Evolutionary conservation across 768 basidiomycete genomes (phyloP).

Genomic region (Suillus placidus): DNA sequence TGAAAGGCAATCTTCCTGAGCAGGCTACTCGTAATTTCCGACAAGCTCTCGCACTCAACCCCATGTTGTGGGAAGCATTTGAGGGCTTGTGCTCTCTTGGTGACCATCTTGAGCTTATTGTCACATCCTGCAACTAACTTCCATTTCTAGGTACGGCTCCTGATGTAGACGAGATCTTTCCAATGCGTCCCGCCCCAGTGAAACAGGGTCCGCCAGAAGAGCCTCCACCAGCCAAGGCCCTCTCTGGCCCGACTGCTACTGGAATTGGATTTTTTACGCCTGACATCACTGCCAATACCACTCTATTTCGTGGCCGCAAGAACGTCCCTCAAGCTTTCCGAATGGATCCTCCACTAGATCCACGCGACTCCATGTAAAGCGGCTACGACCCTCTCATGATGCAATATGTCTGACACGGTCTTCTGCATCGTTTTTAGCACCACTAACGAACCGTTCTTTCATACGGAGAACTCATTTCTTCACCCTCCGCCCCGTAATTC

Average conservation of each 20-base stretch:
- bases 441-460: slow-evolving; percentile 57
- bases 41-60: slow-evolving; percentile 71
- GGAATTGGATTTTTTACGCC: slow-evolving; percentile 80
- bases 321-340: slow-evolving; percentile 58
- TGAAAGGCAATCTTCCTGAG: slow-evolving; percentile 78
- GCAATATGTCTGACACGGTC: slow-evolving; percentile 10
- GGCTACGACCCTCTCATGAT: neutral
- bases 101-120: slow-evolving; percentile 34
- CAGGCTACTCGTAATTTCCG: slow-evolving; percentile 73
- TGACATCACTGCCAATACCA: slow-evolving; percentile 57
- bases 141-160: slow-evolving; percentile 59
- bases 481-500: slow-evolving; percentile 46
- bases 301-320: slow-evolving; percentile 61
- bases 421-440: slow-evolving; percentile 40
- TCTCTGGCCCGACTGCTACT: slow-evolving; percentile 55
- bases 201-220: slow-evolving; percentile 60
- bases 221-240: slow-evolving; percentile 36
- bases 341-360: slow-evolving; percentile 51
- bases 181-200: slow-evolving; percentile 58
- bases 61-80: slow-evolving; percentile 91
- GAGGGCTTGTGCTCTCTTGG: slow-evolving; percentile 84
- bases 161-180: slow-evolving; percentile 73
- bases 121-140: slow-evolving; percentile 15
- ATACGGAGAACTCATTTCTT: slow-evolving; percentile 60
- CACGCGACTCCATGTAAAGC: slow-evolving; percentile 67